These are phyloP conservation scores for Pyrenochaeta sp. DNA, from an alignment of 2,329 filamentous ascomycete genomes.

Conservation along the genomic window DNA sequence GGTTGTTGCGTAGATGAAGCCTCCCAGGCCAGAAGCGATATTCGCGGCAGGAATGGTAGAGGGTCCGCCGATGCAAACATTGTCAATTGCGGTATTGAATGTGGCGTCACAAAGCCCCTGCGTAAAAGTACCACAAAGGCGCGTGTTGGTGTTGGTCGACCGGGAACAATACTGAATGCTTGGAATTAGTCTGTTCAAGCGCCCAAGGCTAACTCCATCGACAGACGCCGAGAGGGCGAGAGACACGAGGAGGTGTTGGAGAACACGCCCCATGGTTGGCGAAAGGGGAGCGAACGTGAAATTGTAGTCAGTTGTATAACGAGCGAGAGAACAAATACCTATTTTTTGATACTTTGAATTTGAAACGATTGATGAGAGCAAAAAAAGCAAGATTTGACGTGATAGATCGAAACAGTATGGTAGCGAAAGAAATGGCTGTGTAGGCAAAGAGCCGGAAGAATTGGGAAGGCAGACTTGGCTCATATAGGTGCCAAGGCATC, in stretches of 20 bases:
- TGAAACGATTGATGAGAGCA: not conserved
- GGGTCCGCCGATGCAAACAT: no score
- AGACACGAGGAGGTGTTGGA: slow-evolving; percentile 5
- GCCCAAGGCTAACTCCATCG: no score
- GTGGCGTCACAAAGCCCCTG: no score
- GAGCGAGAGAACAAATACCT: slow-evolving; percentile 1
- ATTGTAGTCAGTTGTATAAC: slow-evolving; percentile 7
- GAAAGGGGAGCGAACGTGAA: not conserved
- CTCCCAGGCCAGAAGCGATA: no score
- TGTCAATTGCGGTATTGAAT: no score
- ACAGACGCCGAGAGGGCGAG: slow-evolving; percentile 2
- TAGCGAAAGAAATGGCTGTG: slow-evolving; percentile 4
- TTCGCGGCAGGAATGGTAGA: no score
- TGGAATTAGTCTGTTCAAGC: no score
- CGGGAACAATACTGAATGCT: not conserved
- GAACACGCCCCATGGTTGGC: slow-evolving; percentile 8
- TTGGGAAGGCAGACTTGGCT: not conserved
- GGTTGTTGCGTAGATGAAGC: no score
- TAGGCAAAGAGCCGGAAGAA: slow-evolving; percentile 2
- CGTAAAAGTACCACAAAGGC: no score
- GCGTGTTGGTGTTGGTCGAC: not conserved
- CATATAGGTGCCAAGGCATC: slow-evolving; percentile 4
- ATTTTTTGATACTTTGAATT: not conserved
- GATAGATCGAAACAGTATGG: not conserved
- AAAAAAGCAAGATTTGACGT: not conserved